Percentiles rank a stretch among this genome's conserved stretches.
Evolutionary conservation across 768 basidiomycete species (phyloP).

Genomic region (Phylloporus scabripes): DNA sequence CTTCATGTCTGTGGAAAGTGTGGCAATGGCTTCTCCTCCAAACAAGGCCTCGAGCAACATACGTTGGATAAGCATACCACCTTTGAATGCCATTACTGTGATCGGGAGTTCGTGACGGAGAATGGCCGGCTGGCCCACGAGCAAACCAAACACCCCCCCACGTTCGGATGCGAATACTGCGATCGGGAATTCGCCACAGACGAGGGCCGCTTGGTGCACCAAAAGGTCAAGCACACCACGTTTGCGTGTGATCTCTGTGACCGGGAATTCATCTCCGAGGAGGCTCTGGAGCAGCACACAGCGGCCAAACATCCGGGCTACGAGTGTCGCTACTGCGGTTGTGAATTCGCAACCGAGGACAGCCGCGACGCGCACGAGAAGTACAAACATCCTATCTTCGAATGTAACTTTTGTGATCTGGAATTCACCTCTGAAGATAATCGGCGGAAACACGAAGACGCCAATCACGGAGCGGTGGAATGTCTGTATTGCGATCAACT

Average conservation of each 20-base stretch:
- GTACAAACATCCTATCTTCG: background rate
- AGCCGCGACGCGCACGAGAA: background rate
- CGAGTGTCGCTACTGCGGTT: background rate
- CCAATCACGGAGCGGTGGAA: background rate
- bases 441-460: slow-evolving; percentile 6
- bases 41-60: slow-evolving; percentile 16
- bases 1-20: background rate
- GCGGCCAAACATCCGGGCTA: background rate
- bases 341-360: background rate
- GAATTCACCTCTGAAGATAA: background rate
- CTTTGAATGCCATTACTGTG: slow-evolving; percentile 9
- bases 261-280: no score
- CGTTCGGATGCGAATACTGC: slow-evolving; percentile 8
- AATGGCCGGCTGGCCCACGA: background rate
- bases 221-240: background rate
- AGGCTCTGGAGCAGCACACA: no score
- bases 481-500: no score
- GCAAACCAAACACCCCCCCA: background rate
- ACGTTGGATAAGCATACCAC: slow-evolving; percentile 4
- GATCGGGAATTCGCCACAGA: slow-evolving; percentile 3
- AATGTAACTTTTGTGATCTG: slow-evolving; percentile 4
- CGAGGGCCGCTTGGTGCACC: slow-evolving; percentile 1
- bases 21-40: background rate
- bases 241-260: slow-evolving; percentile 4
- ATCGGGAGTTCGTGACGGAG: slow-evolving; percentile 1